These are phyloP conservation scores for Eucalyptus coolabah DNA, from an alignment of 345 rosid genomes.

Conservation along the genomic window DNA sequence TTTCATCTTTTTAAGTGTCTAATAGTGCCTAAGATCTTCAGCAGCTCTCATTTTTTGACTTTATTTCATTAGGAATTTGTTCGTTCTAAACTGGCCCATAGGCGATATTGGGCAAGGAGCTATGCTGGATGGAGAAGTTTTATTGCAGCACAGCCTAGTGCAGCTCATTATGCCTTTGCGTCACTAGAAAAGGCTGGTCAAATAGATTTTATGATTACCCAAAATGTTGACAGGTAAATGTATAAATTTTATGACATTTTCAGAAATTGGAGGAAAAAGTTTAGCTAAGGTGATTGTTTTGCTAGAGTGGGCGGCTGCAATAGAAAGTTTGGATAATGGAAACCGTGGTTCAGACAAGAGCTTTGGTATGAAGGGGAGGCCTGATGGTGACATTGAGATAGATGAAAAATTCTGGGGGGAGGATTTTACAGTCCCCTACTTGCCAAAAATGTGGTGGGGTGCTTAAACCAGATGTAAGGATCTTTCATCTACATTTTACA, in stretches of 20 bases:
- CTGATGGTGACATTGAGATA: slow-evolving; percentile 92
- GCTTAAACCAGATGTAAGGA: slow-evolving; percentile 74
- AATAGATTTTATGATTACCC: slow-evolving; percentile 62
- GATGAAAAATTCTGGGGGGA: slow-evolving; percentile 94
- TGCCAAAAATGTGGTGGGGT: slow-evolving; percentile 67
- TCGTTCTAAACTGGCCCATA: slow-evolving; percentile 53
- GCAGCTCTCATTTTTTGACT: neutral
- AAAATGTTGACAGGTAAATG: slow-evolving; percentile 78
- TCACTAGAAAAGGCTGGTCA: slow-evolving; percentile 72
- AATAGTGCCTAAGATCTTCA: neutral
- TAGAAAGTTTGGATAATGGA: slow-evolving; percentile 71
- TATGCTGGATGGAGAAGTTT: slow-evolving; percentile 91
- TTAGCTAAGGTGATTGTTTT: neutral
- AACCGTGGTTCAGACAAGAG: slow-evolving; percentile 75
- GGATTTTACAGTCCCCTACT: slow-evolving; percentile 18
- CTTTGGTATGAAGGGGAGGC: slow-evolving; percentile 96
- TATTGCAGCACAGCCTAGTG: slow-evolving; percentile 64
- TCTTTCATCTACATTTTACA: neutral
- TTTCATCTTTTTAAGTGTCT: neutral
- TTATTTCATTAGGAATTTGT: slow-evolving; percentile 41
- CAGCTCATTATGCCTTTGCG: slow-evolving; percentile 73
- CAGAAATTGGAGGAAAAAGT: neutral
- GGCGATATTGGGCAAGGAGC: slow-evolving; percentile 87
- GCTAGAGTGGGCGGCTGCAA: slow-evolving; percentile 79
- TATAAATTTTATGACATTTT: neutral